These are phyloP conservation scores for Inosperma sp. DNA, from an alignment of 768 basidiomycete species.

Conservation along the genomic window DNA sequence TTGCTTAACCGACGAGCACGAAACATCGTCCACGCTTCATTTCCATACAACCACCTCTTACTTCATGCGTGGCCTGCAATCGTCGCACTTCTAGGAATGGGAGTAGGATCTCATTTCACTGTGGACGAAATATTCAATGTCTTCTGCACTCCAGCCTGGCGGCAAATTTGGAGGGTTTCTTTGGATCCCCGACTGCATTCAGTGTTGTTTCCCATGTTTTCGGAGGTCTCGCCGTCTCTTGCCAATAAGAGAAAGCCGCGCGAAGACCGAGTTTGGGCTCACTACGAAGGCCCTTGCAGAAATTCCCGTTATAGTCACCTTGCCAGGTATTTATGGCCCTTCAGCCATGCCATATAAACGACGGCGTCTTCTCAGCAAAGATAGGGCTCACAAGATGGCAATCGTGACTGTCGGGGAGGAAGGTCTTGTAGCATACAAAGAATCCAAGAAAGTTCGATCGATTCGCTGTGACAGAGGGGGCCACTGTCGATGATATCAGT, in stretches of 20 bases:
- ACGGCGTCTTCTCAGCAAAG: constrained; percentile 2
- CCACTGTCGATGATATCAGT: not conserved
- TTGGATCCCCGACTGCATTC: constrained; percentile 11
- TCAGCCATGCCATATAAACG: not conserved
- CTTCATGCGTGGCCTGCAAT: not conserved
- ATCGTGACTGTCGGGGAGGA: not conserved
- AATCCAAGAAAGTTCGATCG: not conserved
- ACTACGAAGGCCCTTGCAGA: constrained; percentile 1
- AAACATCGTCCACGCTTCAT: not conserved
- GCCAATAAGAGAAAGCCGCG: not conserved
- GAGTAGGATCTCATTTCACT: constrained; percentile 3
- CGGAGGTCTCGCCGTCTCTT: not conserved
- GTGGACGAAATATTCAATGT: constrained; percentile 5
- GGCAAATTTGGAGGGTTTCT: constrained; percentile 7
- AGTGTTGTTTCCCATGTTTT: constrained; percentile 6
- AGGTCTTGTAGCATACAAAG: not conserved
- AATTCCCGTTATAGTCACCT: not conserved
- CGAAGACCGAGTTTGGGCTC: constrained; percentile 1
- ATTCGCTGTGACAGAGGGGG: not conserved
- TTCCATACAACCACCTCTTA: constrained; percentile 7
- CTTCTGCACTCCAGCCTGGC: constrained; percentile 4
- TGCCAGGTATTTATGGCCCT: not conserved
- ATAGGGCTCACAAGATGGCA: not conserved
- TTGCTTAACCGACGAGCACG: constrained; percentile 9
- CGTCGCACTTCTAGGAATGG: constrained; percentile 6